These are phyloP conservation scores for Helicostylum pulchrum DNA, from an alignment of 192 early-diverging fungal species.

Conservation along the genomic window DNA sequence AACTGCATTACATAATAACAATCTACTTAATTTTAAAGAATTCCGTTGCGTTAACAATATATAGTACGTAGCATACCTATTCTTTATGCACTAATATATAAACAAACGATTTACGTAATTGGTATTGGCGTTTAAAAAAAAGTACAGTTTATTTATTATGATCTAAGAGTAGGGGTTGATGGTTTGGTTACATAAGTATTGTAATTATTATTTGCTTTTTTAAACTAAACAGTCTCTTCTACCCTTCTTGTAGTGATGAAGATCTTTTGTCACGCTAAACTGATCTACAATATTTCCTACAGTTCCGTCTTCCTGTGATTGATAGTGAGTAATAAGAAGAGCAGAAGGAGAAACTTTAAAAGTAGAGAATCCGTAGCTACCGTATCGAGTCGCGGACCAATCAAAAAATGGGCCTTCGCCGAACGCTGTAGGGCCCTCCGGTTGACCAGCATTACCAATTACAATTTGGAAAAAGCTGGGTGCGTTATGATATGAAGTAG, in stretches of 20 bases:
- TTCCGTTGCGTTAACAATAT: too few relatives aligned
- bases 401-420: conserved; percentile 9
- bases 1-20: too few relatives aligned
- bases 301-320: conserved; percentile 20
- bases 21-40: too few relatives aligned
- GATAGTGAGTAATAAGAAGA: conserved; percentile 20
- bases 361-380: conserved; percentile 27
- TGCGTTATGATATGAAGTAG: conserved; percentile 27
- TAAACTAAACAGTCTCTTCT: too few relatives aligned
- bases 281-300: conserved; percentile 23
- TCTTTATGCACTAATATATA: too few relatives aligned
- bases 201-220: too few relatives aligned
- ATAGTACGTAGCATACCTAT: too few relatives aligned
- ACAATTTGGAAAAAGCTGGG: conserved; percentile 29
- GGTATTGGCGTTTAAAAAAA: too few relatives aligned
- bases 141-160: too few relatives aligned
- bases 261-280: conserved; percentile 25
- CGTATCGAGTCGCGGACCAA: conserved; percentile 28
- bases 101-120: too few relatives aligned
- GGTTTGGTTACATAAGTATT: too few relatives aligned
- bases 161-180: too few relatives aligned
- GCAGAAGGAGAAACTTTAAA: conserved; percentile 15
- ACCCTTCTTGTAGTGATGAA: background rate
- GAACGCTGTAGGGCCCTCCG: conserved; percentile 15
- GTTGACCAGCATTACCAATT: conserved; percentile 29